Evolutionary conservation across 208 protist genomes (phyloP), one percentile per base, ranked within the genome.

Genomic region (Trypanosoma rangeli): DNA sequence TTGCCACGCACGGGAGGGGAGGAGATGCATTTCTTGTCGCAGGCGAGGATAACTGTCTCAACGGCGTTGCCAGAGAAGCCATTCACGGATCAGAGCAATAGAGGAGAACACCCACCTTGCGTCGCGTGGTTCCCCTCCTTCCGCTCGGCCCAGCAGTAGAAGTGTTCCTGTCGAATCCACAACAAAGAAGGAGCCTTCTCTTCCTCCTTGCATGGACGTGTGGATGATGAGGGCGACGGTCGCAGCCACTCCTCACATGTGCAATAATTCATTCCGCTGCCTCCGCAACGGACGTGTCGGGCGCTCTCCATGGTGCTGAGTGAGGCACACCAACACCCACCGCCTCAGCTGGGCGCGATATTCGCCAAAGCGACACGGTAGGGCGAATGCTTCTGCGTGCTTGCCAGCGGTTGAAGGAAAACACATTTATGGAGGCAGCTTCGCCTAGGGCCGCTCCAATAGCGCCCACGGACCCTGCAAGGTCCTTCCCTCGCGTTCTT

Each of bases 361-460:
- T 44, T 12, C 59, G 31, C 37, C 65, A 56, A n/a, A 52, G 35
- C 16, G 80, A 73, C 53, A 56, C 69, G 24, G 62, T 68, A 29
- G 70, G 80, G 10, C 70, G 73, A 53, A 52, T 87, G 49, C 73
- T 87, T 60, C 56, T 82, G 13, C 73, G 76, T 37, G 83, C 79
- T n/a, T 74, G 82, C 60, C 68, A 83, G 48, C 79, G 83, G 18
- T 49, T 87, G 37, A 70, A 83, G 55, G 83, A 82, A 64, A 74
- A 73, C 7, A 61, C 29, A n/a, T 39, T 49, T 18, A 7, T 52
- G 20, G 54, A 50, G 29, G 22, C 39, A 15, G 24, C 16, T 39
- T 22, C 33, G 0, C 22, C 24, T 22, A 58, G 37, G 13, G 26
- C 15, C 24, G 15, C 46, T 64, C 42, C 35, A n/a, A 42, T 9